Conservation (phyloP, 2,329 filamentous ascomycete genomes). For the Fusarium multiceps region DNA sequence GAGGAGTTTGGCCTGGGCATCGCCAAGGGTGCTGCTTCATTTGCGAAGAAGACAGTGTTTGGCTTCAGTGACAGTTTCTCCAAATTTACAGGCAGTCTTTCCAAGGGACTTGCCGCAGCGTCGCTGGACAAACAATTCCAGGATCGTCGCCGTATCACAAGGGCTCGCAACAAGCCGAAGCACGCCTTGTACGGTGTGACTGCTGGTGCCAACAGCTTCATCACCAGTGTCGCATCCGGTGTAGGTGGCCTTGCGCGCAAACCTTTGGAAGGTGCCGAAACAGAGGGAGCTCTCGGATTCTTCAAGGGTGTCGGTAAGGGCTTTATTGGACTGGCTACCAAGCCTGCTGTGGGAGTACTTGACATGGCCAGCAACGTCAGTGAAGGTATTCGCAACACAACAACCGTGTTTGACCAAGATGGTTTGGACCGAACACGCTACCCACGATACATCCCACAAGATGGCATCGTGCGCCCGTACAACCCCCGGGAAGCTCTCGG, state of each 20-base stretch:
- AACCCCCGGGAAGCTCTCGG: constrained; percentile 94
- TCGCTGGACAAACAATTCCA: constrained; percentile 99
- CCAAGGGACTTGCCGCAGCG: constrained; percentile 93
- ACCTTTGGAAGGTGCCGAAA: constrained; percentile 93
- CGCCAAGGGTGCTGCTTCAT: constrained; percentile 94
- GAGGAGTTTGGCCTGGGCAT: constrained; percentile 96
- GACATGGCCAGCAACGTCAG: constrained; percentile 97
- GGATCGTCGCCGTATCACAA: constrained; percentile 91
- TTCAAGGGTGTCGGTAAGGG: constrained; percentile 98
- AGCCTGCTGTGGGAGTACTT: constrained; percentile 95
- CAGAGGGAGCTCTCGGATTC: constrained; percentile 92
- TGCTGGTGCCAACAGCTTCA: constrained; percentile 93
- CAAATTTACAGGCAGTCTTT: constrained; percentile 96
- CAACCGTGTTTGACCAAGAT: constrained; percentile 95
- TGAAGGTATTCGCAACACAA: constrained; percentile 98
- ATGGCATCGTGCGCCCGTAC: constrained; percentile 95
- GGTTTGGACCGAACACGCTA: constrained; percentile 95
- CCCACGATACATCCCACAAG: constrained; percentile 88
- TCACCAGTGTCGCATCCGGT: constrained; percentile 90
- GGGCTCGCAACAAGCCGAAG: constrained; percentile 92
- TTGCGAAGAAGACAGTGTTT: constrained; percentile 98
- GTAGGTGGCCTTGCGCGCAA: constrained; percentile 94
- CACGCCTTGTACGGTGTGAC: constrained; percentile 97
- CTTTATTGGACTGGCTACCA: constrained; percentile 91
- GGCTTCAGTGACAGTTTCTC: constrained; percentile 97